Evolutionary conservation across 495 filamentous ascomycete genomes (phyloP), one percentile per base, ranked within the genome.

Genomic region (Polyplosphaeria fusca): DNA sequence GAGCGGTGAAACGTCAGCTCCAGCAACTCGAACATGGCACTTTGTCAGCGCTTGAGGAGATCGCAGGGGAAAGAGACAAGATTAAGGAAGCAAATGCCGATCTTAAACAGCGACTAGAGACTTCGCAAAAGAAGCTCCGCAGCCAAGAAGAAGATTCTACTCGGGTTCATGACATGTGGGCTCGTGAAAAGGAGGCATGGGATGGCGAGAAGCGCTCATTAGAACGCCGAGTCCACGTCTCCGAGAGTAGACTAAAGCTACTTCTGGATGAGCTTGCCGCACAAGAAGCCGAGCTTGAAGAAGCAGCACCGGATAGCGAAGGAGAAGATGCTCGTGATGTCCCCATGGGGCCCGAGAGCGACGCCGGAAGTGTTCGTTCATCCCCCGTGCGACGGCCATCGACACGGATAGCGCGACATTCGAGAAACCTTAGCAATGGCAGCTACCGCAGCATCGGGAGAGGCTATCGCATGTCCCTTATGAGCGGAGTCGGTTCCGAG

Each of bases 11-110:
- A 65, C 85, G 89, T 38, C 89, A 96, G 66, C 75, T 97, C 45
- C 80, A 90, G 55, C 76, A 92, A 39, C 73, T 95, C 16, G 93
- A 99, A 73, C 87, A 87, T 44, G 92, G 91, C 2, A 88, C 88
- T 4, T 83, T 89, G 7, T 88, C 87, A 4, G 91, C 91, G 13
- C 75, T 97, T 14, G 82, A 83, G 45, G 87, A 91, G 52, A 74
- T 97, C 23, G 84, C 87, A 13, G 84, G 82, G 47, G 94, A 99
- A 71, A 81, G 92, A 20, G 92, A 99, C 60, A 84, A 89, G 55
- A 88, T 89, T 3, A 79, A 91, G 11, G 86, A 88, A 25, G 77
- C 78, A n/a, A 79, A 80, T 40, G 72, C 76, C 4, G 92, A 97
- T 61, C 76, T 86, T 25, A 89, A 82, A 66, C 83, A 80, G 63